phyloP scores from a whole-genome alignment of 306 rosid genomes.

The Delonix regia region DNA sequence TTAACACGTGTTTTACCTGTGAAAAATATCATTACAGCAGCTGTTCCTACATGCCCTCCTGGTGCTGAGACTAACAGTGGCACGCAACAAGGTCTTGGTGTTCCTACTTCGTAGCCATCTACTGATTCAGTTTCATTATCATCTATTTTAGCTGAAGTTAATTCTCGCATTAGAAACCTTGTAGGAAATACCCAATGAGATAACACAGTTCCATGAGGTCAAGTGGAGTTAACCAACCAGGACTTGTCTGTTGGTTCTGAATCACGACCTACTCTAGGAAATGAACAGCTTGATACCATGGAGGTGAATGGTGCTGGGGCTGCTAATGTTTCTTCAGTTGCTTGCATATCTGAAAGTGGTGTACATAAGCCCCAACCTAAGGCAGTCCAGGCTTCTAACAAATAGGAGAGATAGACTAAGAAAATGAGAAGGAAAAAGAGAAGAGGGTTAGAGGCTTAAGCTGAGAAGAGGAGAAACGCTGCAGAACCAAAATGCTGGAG shows the following conservation, averaged over 20 bases:
- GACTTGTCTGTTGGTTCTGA: too few species aligned
- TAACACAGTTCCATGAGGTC: constrained; percentile 56
- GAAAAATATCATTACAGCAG: too few species aligned
- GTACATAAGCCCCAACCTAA: constrained; percentile 43
- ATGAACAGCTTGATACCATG: constrained; percentile 47
- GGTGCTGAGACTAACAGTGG: constrained; percentile 44
- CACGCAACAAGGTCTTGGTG: constrained; percentile 54
- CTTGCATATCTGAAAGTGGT: constrained; percentile 46
- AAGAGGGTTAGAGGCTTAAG: too few species aligned
- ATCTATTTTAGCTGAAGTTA: constrained; percentile 55
- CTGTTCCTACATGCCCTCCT: too few species aligned
- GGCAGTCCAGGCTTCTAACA: constrained; percentile 37
- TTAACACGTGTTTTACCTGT: too few species aligned
- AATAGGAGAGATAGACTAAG: constrained; percentile 41
- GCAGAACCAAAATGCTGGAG: too few species aligned
- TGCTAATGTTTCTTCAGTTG: constrained; percentile 40
- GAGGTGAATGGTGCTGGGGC: constrained; percentile 40
- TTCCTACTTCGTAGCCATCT: constrained; percentile 59
- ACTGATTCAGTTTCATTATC: constrained; percentile 58
- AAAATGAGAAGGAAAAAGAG: too few species aligned
- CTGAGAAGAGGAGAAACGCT: too few species aligned
- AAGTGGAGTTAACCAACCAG: constrained; percentile 43
- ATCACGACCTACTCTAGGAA: constrained; percentile 41
- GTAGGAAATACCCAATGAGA: constrained; percentile 60
- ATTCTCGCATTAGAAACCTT: constrained; percentile 56